Evolutionary conservation across 148 eudicot genomes (phyloP), one percentile per base, ranked within the genome.

Genomic region (Camellia japonica): DNA sequence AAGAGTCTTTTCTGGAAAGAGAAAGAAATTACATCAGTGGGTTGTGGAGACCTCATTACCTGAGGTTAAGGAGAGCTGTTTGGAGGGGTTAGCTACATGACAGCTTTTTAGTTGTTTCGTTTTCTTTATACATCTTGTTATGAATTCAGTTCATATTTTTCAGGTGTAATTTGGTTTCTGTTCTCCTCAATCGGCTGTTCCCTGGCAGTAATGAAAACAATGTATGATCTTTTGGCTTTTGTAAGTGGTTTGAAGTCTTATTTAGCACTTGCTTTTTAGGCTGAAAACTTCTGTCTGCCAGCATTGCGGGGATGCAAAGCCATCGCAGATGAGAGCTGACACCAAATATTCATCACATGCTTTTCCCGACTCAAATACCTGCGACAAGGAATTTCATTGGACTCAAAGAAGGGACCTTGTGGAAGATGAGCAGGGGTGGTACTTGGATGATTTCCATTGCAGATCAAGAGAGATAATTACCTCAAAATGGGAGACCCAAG

Each of bases 151-250:
- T 56, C 9, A n/a, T 5, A 65, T 12, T 47, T 82, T 81, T 71
- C 89, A 90, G 99, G 92, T 88, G 75, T 68, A 85, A 91, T 87
- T 80, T 92, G 90, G 89, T 93, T 78, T 82, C 87, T 80, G 61
- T 84, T 75, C 97, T 95, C 68, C 82, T 95, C 15, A 82, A 73
- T 61, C 91, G 97, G 83, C 80, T 93, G 82, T 83, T 89, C 63
- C 92, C 97, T 46, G 83, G 82, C 85, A 83, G 38, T 66, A 76
- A 81, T 56, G 82, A 78, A 74, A 85, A 69, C 44, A 76, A 71
- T 77, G 99, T 93, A 95, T 56, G 82, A 46, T 80, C 65, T 18
- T 59, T 78, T 68, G 69, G 73, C 56, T 81, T 77, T 66, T 66
- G 1, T 62, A 41, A 43, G 55, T 64, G 56, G 16, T 51, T 68